Evolutionary conservation across 1,284 basidiomycete species (phyloP).

Genomic region (Somion occarium): DNA sequence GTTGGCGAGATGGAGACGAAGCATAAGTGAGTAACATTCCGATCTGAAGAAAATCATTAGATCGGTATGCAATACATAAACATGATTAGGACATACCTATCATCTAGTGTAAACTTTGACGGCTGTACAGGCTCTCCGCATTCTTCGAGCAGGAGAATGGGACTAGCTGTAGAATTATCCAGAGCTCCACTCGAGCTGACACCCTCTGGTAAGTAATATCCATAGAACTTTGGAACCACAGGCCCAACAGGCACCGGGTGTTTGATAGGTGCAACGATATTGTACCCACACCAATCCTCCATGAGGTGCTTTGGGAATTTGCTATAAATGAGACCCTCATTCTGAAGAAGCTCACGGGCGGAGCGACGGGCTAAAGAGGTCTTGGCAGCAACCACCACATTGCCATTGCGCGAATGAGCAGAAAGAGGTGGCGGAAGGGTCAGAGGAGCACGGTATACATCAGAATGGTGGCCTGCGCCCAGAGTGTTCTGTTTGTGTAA

Average conservation of each 20-base stretch:
- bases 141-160: constrained; percentile 46
- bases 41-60: constrained; percentile 23
- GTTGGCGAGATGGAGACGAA: constrained; percentile 35
- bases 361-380: constrained; percentile 14
- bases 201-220: constrained; percentile 38
- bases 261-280: constrained; percentile 34
- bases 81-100: constrained; percentile 25
- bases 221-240: constrained; percentile 50
- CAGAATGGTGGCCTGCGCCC: constrained; percentile 31
- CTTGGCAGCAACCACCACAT: constrained; percentile 32
- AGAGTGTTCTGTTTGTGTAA: constrained; percentile 25
- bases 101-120: constrained; percentile 27
- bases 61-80: background rate
- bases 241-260: constrained; percentile 42
- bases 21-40: constrained; percentile 38
- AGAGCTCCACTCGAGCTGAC: constrained; percentile 5
- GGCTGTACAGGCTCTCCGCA: constrained; percentile 37
- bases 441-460: constrained; percentile 28
- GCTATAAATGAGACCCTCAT: constrained; percentile 42
- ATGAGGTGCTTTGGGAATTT: constrained; percentile 39
- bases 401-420: constrained; percentile 19
- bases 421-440: constrained; percentile 27
- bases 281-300: constrained; percentile 45
- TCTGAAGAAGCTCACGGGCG: constrained; percentile 24
- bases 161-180: constrained; percentile 21